These are phyloP conservation scores for Purpureocillium lavendulum DNA, from an alignment of 2,329 filamentous ascomycete genomes.

Conservation along the genomic window DNA sequence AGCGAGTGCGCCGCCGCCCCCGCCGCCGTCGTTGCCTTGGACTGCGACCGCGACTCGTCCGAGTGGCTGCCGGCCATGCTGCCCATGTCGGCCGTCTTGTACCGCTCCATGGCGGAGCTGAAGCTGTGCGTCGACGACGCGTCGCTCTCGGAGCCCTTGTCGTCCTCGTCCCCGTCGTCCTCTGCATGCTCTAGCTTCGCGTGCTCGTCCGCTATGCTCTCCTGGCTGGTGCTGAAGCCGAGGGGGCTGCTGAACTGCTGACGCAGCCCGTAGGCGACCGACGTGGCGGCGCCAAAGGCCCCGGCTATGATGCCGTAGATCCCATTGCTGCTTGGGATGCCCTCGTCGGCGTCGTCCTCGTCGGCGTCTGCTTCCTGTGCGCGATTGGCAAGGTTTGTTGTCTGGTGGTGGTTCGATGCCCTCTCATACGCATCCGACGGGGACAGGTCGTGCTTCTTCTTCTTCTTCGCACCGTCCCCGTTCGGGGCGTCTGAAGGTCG, in stretches of 20 bases:
- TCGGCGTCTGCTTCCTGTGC: neutral
- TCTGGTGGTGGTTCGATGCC: neutral
- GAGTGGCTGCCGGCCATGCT: constrained; percentile 22
- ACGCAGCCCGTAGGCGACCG: constrained; percentile 27
- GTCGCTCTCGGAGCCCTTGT: constrained; percentile 26
- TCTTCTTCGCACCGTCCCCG: too few species aligned
- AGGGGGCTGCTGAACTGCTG: constrained; percentile 18
- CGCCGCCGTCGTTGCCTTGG: constrained; percentile 2
- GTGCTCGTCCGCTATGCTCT: constrained; percentile 14
- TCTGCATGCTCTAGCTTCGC: constrained; percentile 14
- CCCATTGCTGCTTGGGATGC: constrained; percentile 32
- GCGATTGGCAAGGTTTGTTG: too few species aligned
- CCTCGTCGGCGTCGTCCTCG: constrained; percentile 16
- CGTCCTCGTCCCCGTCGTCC: constrained; percentile 19
- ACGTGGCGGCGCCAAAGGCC: constrained; percentile 42
- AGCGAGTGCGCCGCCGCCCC: constrained; percentile 10
- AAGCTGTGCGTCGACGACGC: constrained; percentile 40
- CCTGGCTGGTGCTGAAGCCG: constrained; percentile 16
- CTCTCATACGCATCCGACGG: neutral
- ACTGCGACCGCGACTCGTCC: constrained; percentile 27
- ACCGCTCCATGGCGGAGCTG: constrained; percentile 36
- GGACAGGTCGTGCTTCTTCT: constrained; percentile 10
- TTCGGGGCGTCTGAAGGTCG: too few species aligned
- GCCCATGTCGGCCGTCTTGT: constrained; percentile 17
- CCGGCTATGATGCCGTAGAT: constrained; percentile 48